These are phyloP conservation scores for Blastomyces emzantsi DNA, from an alignment of 2,329 filamentous ascomycete species.

Conservation along the genomic window DNA sequence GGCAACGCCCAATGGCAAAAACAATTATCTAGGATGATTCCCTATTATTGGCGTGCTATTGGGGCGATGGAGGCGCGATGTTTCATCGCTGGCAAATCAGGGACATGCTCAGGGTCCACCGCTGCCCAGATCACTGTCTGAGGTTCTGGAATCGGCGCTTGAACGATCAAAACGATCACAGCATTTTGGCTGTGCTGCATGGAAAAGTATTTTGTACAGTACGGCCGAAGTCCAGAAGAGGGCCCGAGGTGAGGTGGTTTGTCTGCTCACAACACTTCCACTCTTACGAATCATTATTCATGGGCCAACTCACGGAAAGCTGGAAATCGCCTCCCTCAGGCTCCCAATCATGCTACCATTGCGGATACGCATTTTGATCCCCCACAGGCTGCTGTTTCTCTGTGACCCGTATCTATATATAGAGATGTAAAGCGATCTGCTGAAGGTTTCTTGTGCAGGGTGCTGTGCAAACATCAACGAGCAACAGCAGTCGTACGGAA, in stretches of 20 bases:
- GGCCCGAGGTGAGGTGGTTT: too few species aligned
- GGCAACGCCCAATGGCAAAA: not conserved
- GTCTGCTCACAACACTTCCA: not conserved
- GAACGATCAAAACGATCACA: not conserved
- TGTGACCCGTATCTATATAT: not conserved
- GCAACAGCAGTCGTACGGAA: too few species aligned
- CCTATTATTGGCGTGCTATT: not conserved
- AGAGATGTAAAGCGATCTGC: not conserved
- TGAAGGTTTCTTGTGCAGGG: not conserved
- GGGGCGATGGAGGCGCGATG: not conserved
- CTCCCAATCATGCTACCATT: not conserved
- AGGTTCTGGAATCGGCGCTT: not conserved
- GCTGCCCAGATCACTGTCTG: not conserved
- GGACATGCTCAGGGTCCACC: not conserved
- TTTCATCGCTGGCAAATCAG: constrained; percentile 5
- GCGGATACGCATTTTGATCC: not conserved
- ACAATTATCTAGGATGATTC: too few species aligned
- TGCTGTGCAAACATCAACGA: too few species aligned
- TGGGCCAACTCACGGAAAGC: not conserved
- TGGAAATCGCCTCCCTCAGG: not conserved
- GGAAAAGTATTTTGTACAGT: too few species aligned
- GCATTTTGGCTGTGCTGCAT: not conserved
- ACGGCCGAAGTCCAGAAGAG: too few species aligned
- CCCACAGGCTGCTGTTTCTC: not conserved
- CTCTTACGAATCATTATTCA: not conserved